A percentile compares a stretch with the other conserved stretches of the same genome.
Conservation (phyloP, 768 basidiomycete species). For the Phlebiopsis flavidoalba region DNA sequence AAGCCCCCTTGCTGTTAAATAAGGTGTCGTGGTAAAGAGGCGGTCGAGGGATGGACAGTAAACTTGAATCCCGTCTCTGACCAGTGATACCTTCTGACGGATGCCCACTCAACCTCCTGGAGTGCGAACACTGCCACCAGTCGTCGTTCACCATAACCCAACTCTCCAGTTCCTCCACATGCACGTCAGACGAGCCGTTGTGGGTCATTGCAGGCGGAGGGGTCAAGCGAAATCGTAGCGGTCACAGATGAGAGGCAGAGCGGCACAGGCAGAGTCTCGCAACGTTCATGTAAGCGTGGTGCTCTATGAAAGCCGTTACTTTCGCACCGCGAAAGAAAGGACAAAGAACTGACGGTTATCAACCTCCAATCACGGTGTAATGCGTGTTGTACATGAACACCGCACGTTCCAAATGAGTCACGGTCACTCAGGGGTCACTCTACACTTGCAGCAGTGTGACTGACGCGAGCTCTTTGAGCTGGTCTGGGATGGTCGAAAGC, state of each 20-base stretch:
- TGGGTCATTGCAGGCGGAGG: constrained; percentile 1
- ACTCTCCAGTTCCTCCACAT: constrained; percentile 7
- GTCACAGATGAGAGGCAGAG: constrained; percentile 1
- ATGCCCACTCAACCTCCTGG: constrained; percentile 8
- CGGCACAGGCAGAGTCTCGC: constrained; percentile 5
- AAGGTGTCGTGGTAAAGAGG: constrained; percentile 2
- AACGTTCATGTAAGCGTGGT: constrained; percentile 1
- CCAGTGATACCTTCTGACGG: constrained; percentile 10
- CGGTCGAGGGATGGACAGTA: constrained; percentile 8
- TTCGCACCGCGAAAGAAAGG: not conserved
- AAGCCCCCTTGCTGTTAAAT: not conserved
- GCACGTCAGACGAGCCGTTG: not conserved
- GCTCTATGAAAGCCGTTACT: not conserved
- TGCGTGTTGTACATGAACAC: constrained; percentile 10
- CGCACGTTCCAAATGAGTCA: constrained; percentile 12
- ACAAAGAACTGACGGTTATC: constrained; percentile 11
- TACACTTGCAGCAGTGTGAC: not conserved
- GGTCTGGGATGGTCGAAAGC: not conserved
- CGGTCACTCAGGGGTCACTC: constrained; percentile 8
- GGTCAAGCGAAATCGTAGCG: not conserved
- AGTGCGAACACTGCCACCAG: constrained; percentile 7
- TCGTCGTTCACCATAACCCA: not conserved
- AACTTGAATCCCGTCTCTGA: constrained; percentile 7
- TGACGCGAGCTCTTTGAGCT: not conserved
- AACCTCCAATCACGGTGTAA: constrained; percentile 7